Evolutionary conservation across 192 early-diverging fungal genomes (phyloP).

Genomic region (Coemansia sp.): DNA sequence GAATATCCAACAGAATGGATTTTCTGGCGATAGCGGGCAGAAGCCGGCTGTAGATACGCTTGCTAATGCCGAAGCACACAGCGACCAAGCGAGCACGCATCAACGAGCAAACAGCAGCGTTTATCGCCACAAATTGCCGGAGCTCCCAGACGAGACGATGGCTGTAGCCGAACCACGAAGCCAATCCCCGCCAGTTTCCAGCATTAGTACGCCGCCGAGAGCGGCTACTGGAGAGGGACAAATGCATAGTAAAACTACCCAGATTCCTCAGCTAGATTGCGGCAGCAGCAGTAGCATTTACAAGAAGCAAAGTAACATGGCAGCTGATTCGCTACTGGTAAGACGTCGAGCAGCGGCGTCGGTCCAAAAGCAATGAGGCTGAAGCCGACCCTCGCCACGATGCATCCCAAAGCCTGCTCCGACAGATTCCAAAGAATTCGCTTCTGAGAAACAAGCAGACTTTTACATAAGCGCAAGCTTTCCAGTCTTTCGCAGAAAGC

Average conservation of each 20-base stretch:
- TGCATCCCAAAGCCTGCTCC: conserved; percentile 19
- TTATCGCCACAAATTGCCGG: conserved; percentile 1
- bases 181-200: conserved; percentile 1
- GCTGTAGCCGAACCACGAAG: background rate
- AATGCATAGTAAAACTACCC: conserved; percentile 11
- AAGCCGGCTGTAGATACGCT: too few relatives aligned
- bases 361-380: conserved; percentile 21
- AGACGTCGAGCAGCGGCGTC: conserved; percentile 31
- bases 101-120: background rate
- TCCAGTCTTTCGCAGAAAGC: too few relatives aligned
- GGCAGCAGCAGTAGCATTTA: conserved; percentile 18
- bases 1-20: conserved; percentile 25
- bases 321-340: conserved; percentile 29
- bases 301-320: conserved; percentile 2
- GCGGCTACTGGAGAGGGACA: conserved; percentile 3
- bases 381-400: conserved; percentile 28
- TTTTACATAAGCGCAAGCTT: too few relatives aligned
- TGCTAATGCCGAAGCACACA: too few relatives aligned
- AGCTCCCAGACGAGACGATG: background rate
- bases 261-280: conserved; percentile 20
- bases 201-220: conserved; percentile 10
- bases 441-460: too few relatives aligned
- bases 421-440: background rate
- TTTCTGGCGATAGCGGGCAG: background rate
- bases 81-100: background rate